Evolutionary conservation across 176 grass and related monocot species (phyloP), one percentile per base, ranked within the genome.

Genomic region (Cocos nucifera): DNA sequence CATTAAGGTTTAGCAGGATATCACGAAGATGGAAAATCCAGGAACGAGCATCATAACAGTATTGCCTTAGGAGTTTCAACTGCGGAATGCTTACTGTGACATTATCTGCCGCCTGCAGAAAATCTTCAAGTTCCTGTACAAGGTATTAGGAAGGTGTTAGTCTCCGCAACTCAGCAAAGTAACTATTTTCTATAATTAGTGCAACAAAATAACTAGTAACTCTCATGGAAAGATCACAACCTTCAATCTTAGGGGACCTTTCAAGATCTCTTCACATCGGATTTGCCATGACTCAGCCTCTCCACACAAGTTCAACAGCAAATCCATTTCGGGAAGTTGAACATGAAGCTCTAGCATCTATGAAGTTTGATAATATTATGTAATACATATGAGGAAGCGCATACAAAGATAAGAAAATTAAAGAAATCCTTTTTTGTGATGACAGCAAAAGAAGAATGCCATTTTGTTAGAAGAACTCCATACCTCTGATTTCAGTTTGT

Each of bases 241-340:
- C 86, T 87, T 90, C 52, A 95, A 77, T 64, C 51, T 72, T 62
- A 74, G 66, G 5, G 57, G 49, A 9, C 71, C 67, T 75, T 73
- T 69, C n/a, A 95, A 63, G 69, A 79, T 84, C 39, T 80, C 64
- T 74, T 81, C 74, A 66, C 91, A 95, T 26, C 65, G 83, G 2
- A 64, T 79, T 76, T 78, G 78, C 80, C 87, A 90, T 74, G 83
- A 87, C 59, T 90, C 91, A 54, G 78, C 86, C 62, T 95, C 86
- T 64, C 68, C 77, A 66, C 83, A 84, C 55, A 95, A 51, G 32
- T 72, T 51, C 69, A 53, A 90, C 74, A 95, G 29, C 66, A 84
- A 72, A 74, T 84, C 77, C 60, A 70, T 72, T 60, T 95, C 82
- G 14, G 86, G 86, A 77, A 79, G 23, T 15, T 59, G 49, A 79